phyloP scores from a whole-genome alignment of 1,284 basidiomycete species.

The Cryptococcus sp. region DNA sequence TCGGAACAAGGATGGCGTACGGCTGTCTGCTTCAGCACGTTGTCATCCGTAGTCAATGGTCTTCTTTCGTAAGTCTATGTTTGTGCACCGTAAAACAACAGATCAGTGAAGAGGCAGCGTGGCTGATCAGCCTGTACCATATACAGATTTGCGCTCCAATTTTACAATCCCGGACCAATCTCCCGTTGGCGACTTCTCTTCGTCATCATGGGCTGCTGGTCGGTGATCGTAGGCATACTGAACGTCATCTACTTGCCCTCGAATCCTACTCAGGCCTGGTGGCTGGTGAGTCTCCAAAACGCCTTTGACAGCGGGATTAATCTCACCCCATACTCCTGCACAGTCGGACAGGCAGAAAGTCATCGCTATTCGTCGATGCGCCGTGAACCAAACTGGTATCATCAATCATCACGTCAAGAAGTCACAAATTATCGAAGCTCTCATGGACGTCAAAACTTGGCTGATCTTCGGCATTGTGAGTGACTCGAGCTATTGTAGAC shows the following conservation, averaged over 20 bases:
- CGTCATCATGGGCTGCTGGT: conserved; percentile 18
- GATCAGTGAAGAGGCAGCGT: too few relatives aligned
- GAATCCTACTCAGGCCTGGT: conserved; percentile 16
- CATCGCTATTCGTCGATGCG: conserved; percentile 20
- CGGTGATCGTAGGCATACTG: conserved; percentile 14
- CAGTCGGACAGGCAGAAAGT: conserved; percentile 16
- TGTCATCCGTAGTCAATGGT: conserved; percentile 10
- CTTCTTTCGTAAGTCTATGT: conserved; percentile 1
- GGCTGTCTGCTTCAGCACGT: conserved; percentile 25
- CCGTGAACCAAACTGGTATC: conserved; percentile 33
- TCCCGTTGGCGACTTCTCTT: conserved; percentile 13
- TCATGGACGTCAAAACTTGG: conserved; percentile 24
- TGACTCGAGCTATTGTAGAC: conserved; percentile 15
- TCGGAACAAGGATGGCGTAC: conserved; percentile 30
- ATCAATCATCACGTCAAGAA: conserved; percentile 30
- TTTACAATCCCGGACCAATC: conserved; percentile 16
- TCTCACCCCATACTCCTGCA: not conserved
- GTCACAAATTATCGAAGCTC: conserved; percentile 24
- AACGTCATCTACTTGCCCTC: conserved; percentile 14
- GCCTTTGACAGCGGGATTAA: not conserved
- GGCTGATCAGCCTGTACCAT: too few relatives aligned
- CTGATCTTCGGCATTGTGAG: conserved; percentile 13
- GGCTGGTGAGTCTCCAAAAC: conserved; percentile 9
- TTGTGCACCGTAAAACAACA: not conserved
- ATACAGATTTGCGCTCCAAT: conserved; percentile 15